Conservation (phyloP, 2,329 filamentous ascomycete species). For the Fusarium vanettenii region DNA sequence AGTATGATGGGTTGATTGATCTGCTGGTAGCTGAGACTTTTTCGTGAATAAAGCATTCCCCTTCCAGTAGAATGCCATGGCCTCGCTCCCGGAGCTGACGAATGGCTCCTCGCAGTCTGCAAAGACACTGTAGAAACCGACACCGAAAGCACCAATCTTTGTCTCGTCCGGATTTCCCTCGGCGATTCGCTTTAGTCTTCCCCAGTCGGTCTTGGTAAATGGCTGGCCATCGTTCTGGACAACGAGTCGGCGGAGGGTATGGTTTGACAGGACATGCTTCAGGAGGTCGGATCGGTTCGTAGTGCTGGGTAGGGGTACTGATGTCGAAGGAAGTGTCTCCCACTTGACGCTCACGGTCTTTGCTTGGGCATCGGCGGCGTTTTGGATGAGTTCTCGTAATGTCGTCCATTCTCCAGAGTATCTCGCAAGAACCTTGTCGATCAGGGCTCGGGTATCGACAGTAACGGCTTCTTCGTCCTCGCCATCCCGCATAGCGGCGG, state of each 20-base stretch:
- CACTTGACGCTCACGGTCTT: constrained; percentile 90
- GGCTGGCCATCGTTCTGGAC: constrained; percentile 92
- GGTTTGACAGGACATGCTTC: constrained; percentile 85
- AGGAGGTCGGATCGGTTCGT: constrained; percentile 77
- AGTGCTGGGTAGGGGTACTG: constrained; percentile 75
- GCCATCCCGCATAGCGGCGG: constrained; percentile 85
- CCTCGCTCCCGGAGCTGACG: constrained; percentile 89
- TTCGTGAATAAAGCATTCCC: constrained; percentile 97
- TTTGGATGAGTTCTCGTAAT: constrained; percentile 94
- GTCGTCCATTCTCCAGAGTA: constrained; percentile 97
- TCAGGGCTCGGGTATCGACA: constrained; percentile 94
- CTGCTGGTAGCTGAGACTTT: constrained; percentile 78
- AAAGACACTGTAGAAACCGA: constrained; percentile 98
- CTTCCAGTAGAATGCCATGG: constrained; percentile 99
- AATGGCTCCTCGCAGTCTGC: constrained; percentile 98
- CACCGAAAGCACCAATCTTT: constrained; percentile 98
- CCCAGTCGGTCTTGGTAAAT: constrained; percentile 93
- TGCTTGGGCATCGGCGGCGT: constrained; percentile 96
- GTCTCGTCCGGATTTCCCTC: constrained; percentile 99
- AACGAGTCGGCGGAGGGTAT: constrained; percentile 87
- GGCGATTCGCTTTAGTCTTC: constrained; percentile 93
- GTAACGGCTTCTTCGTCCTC: constrained; percentile 97
- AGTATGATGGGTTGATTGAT: constrained; percentile 76
- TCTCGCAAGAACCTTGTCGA: constrained; percentile 95
- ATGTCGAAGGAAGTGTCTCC: constrained; percentile 87